Conservation (phyloP, 805 yeast genomes). For the Suhomyces emberorum region DNA sequence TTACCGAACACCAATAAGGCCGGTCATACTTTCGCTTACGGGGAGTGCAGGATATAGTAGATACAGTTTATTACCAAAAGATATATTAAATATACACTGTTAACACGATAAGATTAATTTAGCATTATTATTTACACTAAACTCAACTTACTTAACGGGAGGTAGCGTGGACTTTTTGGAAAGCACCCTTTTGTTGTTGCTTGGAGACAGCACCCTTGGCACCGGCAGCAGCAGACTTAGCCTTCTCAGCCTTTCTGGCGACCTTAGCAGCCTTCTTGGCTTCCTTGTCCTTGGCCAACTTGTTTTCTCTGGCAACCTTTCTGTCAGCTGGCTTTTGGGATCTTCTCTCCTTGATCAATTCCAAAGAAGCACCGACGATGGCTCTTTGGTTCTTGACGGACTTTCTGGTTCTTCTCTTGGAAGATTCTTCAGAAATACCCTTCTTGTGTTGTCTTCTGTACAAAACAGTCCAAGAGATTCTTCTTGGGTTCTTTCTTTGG, state of each 20-base stretch:
- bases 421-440: conserved; percentile 97
- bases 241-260: conserved; percentile 92
- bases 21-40: conserved; percentile 23
- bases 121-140: conserved; percentile 8
- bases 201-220: conserved; percentile 75
- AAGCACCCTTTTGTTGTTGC: conserved; percentile 97
- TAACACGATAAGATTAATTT: conserved; percentile 9
- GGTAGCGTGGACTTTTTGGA: conserved; percentile 94
- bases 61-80: conserved; percentile 1
- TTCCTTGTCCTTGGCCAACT: conserved; percentile 78
- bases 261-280: conserved; percentile 89
- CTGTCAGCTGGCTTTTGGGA: conserved; percentile 93
- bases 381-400: conserved; percentile 98
- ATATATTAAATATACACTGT: conserved; percentile 13
- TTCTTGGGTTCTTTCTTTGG: conserved; percentile 99
- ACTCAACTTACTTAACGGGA: conserved; percentile 67
- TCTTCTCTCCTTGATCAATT: conserved; percentile 97
- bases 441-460: conserved; percentile 99
- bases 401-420: conserved; percentile 97
- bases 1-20: conserved; percentile 4
- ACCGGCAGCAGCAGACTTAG: conserved; percentile 73
- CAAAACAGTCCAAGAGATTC: conserved; percentile 98
- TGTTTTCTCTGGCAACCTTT: conserved; percentile 95
- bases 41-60: conserved; percentile 19
- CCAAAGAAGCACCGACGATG: conserved; percentile 98